Conservation (phyloP, 495 filamentous ascomycete species). For the Parachaetomium inaequale region DNA sequence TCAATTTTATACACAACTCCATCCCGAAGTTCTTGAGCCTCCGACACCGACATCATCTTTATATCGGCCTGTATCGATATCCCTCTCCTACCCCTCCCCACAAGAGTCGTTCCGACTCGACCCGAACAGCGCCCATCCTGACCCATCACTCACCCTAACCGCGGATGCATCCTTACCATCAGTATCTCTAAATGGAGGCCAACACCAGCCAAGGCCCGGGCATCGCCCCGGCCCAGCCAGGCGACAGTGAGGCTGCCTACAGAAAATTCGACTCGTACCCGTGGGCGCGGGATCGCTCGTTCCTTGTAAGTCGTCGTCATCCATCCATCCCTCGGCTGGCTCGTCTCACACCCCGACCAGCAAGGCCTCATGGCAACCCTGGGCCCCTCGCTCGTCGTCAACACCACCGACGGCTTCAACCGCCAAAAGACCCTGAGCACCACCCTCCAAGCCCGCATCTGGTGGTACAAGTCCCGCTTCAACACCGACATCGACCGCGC, state of each 20-base stretch:
- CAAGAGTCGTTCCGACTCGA: not conserved
- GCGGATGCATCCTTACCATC: not conserved
- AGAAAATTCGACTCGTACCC: constrained; percentile 19
- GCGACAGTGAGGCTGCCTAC: constrained; percentile 12
- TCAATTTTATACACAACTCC: not conserved
- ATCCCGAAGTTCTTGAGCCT: not conserved
- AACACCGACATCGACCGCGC: constrained; percentile 35
- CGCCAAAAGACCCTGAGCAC: constrained; percentile 32
- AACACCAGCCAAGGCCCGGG: not conserved
- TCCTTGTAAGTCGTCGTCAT: constrained; percentile 37
- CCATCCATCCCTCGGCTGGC: not conserved
- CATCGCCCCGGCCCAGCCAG: not conserved
- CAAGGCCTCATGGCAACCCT: constrained; percentile 31
- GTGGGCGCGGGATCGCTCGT: constrained; percentile 22
- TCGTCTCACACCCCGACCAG: constrained; percentile 11
- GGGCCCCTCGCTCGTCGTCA: constrained; percentile 20
- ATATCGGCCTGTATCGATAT: not conserved
- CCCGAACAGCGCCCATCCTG: not conserved
- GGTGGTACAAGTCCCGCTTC: constrained; percentile 42
- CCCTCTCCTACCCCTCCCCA: not conserved
- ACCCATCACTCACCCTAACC: not conserved
- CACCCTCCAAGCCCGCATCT: constrained; percentile 42
- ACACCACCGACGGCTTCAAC: constrained; percentile 21
- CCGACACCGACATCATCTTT: not conserved
- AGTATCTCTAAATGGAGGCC: constrained; percentile 7